Percentiles rank a stretch among this genome's conserved stretches.
Conservation (phyloP, 257 asterid genomes). For the Cruciata laevipes region DNA sequence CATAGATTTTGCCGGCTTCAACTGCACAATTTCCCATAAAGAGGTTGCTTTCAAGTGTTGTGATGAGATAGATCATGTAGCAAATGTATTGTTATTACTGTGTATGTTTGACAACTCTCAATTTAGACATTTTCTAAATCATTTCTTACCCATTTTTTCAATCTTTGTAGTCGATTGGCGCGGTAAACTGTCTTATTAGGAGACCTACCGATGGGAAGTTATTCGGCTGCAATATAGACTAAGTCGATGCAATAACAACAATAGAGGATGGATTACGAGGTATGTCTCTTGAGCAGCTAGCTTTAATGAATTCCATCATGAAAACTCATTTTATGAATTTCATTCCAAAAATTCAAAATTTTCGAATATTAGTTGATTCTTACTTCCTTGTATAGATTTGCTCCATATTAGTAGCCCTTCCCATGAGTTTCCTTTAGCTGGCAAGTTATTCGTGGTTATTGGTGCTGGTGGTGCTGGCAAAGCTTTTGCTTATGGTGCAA, state of each 20-base stretch:
- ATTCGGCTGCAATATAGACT: conserved; percentile 91
- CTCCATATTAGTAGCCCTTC: conserved; percentile 22
- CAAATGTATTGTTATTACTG: conserved; percentile 55
- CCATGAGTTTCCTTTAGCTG: conserved; percentile 56
- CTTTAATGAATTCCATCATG: too few species aligned
- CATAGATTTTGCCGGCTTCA: conserved; percentile 82
- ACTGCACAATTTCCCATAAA: conserved; percentile 93
- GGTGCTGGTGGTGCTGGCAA: conserved; percentile 99
- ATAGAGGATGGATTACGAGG: conserved; percentile 85
- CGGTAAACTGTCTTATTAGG: conserved; percentile 70
- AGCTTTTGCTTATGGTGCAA: conserved; percentile 95
- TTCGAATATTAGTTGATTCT: not conserved
- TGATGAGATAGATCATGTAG: conserved; percentile 79
- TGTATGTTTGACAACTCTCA: too few species aligned
- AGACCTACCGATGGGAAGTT: conserved; percentile 66
- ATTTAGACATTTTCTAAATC: too few species aligned
- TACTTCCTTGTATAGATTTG: conserved; percentile 31
- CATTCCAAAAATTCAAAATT: conserved; percentile 6
- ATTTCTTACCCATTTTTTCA: conserved; percentile 14
- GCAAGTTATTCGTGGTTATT: conserved; percentile 73
- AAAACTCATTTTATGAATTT: too few species aligned
- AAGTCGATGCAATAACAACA: conserved; percentile 86
- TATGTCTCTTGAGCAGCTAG: conserved; percentile 22
- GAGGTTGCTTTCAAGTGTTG: conserved; percentile 65
- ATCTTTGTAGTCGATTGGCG: conserved; percentile 72